phyloP scores from a whole-genome alignment of 192 early-diverging fungal species.

The Linderina pennispora region DNA sequence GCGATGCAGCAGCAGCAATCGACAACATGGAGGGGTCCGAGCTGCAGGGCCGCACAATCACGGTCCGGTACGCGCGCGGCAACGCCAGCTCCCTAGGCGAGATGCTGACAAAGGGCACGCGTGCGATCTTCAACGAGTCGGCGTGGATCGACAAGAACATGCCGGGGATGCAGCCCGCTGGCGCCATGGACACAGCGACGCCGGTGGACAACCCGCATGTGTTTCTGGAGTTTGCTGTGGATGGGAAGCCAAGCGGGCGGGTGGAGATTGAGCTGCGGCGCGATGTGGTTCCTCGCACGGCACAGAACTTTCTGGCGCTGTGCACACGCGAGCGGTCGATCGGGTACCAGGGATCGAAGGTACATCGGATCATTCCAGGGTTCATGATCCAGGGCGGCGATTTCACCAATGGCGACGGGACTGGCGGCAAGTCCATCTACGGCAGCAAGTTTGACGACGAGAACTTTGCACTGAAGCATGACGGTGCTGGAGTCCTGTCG shows the following conservation, averaged over 20 bases:
- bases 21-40: slow-evolving; percentile 93
- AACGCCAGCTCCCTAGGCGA: slow-evolving; percentile 31
- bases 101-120: not conserved
- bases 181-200: not conserved
- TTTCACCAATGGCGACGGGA: slow-evolving; percentile 70
- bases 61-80: slow-evolving; percentile 72
- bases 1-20: slow-evolving; percentile 82
- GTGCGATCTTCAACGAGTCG: slow-evolving; percentile 22
- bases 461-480: slow-evolving; percentile 66
- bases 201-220: slow-evolving; percentile 8
- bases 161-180: not conserved
- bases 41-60: slow-evolving; percentile 83
- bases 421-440: slow-evolving; percentile 78
- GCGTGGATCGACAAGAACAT: slow-evolving; percentile 20
- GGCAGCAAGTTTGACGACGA: slow-evolving; percentile 75
- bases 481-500: slow-evolving; percentile 60
- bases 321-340: slow-evolving; percentile 44
- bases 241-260: slow-evolving; percentile 20
- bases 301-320: slow-evolving; percentile 27
- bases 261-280: slow-evolving; percentile 30
- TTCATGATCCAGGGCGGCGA: slow-evolving; percentile 93
- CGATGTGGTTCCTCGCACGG: slow-evolving; percentile 34
- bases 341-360: slow-evolving; percentile 62
- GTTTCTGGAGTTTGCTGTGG: slow-evolving; percentile 28
- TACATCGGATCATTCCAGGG: slow-evolving; percentile 79